phyloP scores from a whole-genome alignment of 306 rosid genomes.

The Vigna reflexopilosa region DNA sequence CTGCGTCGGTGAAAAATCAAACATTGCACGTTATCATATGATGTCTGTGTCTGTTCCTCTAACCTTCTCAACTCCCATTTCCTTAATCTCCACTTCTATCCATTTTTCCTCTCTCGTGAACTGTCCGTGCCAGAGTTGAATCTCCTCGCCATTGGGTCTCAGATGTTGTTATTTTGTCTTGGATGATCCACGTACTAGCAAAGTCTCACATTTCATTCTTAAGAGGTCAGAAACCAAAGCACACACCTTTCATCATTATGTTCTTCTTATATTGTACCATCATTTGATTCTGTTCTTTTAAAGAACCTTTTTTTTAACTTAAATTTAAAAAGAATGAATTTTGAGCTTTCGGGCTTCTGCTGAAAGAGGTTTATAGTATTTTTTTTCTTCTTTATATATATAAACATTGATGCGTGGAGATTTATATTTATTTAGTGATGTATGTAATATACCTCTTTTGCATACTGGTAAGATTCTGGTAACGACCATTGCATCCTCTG shows the following conservation, averaged over 20 bases:
- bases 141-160: slow-evolving; percentile 15
- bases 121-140: neutral
- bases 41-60: neutral
- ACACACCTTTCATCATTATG: neutral
- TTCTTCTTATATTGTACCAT: neutral
- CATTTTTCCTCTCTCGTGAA: neutral
- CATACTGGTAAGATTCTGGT: neutral
- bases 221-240: slow-evolving; percentile 40
- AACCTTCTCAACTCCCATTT: slow-evolving; percentile 15
- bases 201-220: slow-evolving; percentile 29
- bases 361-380: neutral
- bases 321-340: slow-evolving; percentile 3
- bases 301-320: neutral
- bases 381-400: neutral
- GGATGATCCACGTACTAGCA: slow-evolving; percentile 33
- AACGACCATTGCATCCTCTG: neutral
- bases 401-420: neutral
- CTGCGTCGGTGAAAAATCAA: slow-evolving; percentile 48
- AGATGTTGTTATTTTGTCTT: neutral
- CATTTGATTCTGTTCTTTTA: neutral
- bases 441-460: neutral
- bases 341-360: neutral
- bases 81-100: neutral
- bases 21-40: slow-evolving; percentile 29
- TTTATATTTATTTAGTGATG: neutral